A percentile compares a stretch with the other conserved stretches of the same genome.
phyloP scores from a whole-genome alignment of 2,329 filamentous ascomycete genomes.

The Aspergillus pseudotamarii region DNA sequence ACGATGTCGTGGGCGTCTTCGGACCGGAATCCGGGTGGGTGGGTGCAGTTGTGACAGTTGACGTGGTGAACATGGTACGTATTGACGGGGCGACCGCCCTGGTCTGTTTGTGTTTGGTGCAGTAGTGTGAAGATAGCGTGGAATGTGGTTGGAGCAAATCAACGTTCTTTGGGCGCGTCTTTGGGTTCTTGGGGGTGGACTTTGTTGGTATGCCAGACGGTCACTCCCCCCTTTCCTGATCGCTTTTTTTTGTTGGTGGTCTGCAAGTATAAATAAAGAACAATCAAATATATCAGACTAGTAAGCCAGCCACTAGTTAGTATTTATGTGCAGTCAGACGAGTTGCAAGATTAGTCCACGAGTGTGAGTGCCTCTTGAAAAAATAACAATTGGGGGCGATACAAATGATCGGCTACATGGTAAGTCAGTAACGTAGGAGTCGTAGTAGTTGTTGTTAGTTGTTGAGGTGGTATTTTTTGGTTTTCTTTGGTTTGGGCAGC shows the following conservation, averaged over 20 bases:
- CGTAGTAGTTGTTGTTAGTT: neutral
- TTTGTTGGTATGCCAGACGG: neutral
- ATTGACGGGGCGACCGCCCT: slow-evolving; percentile 33
- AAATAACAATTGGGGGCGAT: slow-evolving; percentile 1
- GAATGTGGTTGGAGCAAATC: slow-evolving; percentile 8
- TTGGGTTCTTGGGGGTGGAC: neutral
- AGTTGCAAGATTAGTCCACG: neutral
- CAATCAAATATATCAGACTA: neutral
- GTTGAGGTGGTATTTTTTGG: neutral
- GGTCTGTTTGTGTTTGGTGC: slow-evolving; percentile 15
- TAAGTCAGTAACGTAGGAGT: neutral
- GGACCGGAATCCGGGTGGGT: slow-evolving; percentile 27
- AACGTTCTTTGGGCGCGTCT: slow-evolving; percentile 9
- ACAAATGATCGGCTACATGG: slow-evolving; percentile 3
- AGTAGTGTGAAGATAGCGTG: slow-evolving; percentile 11
- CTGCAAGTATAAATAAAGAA: neutral
- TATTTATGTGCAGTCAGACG: neutral
- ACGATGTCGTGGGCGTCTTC: slow-evolving; percentile 27
- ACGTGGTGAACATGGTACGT: slow-evolving; percentile 39
- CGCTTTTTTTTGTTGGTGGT: neutral
- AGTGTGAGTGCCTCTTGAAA: neutral
- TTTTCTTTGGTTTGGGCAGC: slow-evolving; percentile 1
- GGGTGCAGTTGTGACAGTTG: slow-evolving; percentile 32
- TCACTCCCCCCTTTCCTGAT: slow-evolving; percentile 11
- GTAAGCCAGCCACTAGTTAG: neutral